Percentiles rank a stretch among this genome's conserved stretches.
phyloP scores from a whole-genome alignment of 2,329 filamentous ascomycete genomes.

The Akanthomyces muscarius region DNA sequence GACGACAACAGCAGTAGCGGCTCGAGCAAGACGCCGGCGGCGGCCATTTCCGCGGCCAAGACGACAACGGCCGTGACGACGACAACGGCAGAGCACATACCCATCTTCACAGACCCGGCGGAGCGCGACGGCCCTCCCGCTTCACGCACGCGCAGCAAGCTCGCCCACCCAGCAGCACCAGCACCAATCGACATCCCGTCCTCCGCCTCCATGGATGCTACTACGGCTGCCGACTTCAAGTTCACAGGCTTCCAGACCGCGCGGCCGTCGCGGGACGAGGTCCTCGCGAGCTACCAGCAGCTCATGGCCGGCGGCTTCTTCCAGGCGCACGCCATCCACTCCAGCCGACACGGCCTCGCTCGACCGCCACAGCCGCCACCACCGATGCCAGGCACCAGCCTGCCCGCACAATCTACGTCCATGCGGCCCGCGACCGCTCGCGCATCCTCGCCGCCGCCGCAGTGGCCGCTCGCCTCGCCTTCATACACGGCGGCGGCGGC shows the following conservation, averaged over 20 bases:
- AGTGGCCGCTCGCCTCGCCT: constrained; percentile 26
- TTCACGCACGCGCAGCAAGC: constrained; percentile 14
- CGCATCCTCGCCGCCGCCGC: constrained; percentile 12
- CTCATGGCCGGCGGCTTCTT: constrained; percentile 57
- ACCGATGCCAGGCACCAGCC: constrained; percentile 11
- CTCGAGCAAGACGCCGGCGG: constrained; percentile 15
- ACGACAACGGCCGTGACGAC: constrained; percentile 13
- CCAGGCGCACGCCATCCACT: constrained; percentile 53
- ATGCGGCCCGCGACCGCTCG: constrained; percentile 17
- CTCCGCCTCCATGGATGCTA: no score
- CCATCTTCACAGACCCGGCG: background rate
- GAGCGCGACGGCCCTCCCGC: constrained; percentile 3
- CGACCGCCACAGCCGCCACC: background rate
- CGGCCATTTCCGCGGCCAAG: constrained; percentile 4
- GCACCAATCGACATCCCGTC: constrained; percentile 5
- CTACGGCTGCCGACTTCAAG: background rate
- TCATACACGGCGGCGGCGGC: constrained; percentile 20
- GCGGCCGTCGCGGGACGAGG: constrained; percentile 43
- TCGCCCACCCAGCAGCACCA: constrained; percentile 16
- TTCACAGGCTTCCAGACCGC: constrained; percentile 21
- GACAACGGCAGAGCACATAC: background rate
- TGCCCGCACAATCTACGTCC: constrained; percentile 12
- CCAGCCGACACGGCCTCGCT: constrained; percentile 43
- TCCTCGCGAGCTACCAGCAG: constrained; percentile 53
- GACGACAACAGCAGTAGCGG: constrained; percentile 22